phyloP scores from a whole-genome alignment of 345 rosid genomes.

The Populus simonii region DNA sequence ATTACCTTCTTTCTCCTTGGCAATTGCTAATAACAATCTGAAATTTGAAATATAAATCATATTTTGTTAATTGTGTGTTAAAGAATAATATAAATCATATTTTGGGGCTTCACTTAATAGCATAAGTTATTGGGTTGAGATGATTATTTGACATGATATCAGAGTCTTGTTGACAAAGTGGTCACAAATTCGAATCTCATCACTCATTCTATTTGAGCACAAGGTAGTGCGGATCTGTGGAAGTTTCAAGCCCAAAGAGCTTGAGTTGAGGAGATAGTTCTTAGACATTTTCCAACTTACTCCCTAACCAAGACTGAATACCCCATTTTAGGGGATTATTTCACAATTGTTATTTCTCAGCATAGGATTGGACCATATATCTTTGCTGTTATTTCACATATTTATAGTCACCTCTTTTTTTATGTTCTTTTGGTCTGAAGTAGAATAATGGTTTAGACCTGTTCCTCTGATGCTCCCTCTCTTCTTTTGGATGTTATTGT shows the following conservation, averaged over 20 bases:
- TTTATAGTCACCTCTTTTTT: background rate
- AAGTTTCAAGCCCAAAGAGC: too few species aligned
- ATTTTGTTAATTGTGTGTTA: too few species aligned
- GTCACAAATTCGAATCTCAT: too few species aligned
- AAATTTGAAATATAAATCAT: background rate
- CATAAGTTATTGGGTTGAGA: too few species aligned
- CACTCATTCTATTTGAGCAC: too few species aligned
- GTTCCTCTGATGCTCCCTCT: background rate
- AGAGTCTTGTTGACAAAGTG: too few species aligned
- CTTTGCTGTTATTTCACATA: background rate
- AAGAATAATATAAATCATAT: too few species aligned
- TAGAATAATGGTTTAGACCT: background rate
- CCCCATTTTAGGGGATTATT: background rate
- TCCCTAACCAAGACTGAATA: background rate
- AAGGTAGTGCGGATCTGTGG: too few species aligned
- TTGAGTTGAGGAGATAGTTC: too few species aligned
- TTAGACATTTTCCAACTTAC: background rate
- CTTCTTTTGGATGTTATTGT: constrained; percentile 13
- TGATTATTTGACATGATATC: too few species aligned
- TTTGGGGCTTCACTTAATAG: too few species aligned
- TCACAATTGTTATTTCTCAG: background rate
- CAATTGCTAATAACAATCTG: background rate
- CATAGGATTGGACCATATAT: background rate
- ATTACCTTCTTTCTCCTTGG: background rate
- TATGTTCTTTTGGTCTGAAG: background rate